Base-by-base conservation (phyloP, 345 rosid species). In the Raphanus raphanistrum region DNA sequence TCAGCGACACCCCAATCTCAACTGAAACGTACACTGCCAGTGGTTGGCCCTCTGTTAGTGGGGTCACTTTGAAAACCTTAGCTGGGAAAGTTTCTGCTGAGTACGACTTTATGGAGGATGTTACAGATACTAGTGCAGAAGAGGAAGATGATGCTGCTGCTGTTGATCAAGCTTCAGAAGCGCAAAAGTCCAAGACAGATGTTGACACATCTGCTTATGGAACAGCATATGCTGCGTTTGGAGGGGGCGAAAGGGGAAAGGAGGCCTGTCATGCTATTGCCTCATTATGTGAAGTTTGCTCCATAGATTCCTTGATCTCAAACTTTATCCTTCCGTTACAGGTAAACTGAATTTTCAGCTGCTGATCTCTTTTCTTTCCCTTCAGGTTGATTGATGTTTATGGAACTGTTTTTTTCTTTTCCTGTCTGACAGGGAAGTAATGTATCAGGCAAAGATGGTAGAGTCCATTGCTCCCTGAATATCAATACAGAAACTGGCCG, bases 401-500 rank as follows among this genome's bases (percentile, higher is more conserved):
- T 71, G 2, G 2, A 76, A 66, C 15, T 63, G 66, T 63, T 63
- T 63, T 63, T 21, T 21, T 21, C 21, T 54, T 52, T 52, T 50
- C 8, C 57, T 77, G 11, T 45, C 65, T 36, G 26, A 33, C 87
- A 94, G 98, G 97, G 91, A 76, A 84, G 83, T 79, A 89, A 92
- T 72, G 82, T 92, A 17, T 86, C 97, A 21, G 97, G 98, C 60
- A 88, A 86, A 82, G 84, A 77, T 78, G 94, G 92, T 55, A 97
- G 94, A 72, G 88, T 94, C 63, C 98, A 94, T 81, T 92, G 98
- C 82, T 94, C 98, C 75, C 79, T 94, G 79, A 94, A 94, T 82
- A 94, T 94, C 83, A 94, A 94, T 79, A 94, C 98, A 11, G 98
- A 92, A 86, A 94, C 98, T 13, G 98, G 98, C 54, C 94, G 98